These are phyloP conservation scores for Fusarium annulatum DNA, from an alignment of 2,329 filamentous ascomycete genomes.

Conservation along the genomic window DNA sequence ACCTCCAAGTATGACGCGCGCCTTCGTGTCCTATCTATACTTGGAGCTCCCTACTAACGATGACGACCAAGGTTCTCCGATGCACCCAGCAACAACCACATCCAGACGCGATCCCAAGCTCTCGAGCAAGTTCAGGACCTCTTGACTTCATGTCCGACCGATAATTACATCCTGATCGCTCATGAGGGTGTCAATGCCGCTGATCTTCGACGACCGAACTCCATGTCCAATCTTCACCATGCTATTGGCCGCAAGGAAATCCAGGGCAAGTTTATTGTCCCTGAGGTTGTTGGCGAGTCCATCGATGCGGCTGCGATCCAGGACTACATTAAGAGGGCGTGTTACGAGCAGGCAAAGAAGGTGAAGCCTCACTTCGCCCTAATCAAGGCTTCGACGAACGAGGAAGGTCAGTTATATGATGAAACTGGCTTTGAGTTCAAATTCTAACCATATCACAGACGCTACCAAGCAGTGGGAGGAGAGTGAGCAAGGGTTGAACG, in stretches of 20 bases:
- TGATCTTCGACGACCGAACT: conserved; percentile 68
- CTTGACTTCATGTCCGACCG: conserved; percentile 76
- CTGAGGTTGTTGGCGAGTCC: conserved; percentile 67
- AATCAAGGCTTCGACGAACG: conserved; percentile 55
- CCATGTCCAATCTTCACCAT: conserved; percentile 64
- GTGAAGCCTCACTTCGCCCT: conserved; percentile 54
- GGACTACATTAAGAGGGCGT: conserved; percentile 59
- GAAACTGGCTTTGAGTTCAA: not conserved
- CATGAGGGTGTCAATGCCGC: conserved; percentile 78
- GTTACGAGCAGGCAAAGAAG: conserved; percentile 53
- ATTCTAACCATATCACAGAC: conserved; percentile 22
- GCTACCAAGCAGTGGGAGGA: conserved; percentile 12
- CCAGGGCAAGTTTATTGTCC: conserved; percentile 58
- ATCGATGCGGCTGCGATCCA: conserved; percentile 55
- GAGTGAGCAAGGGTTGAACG: conserved; percentile 36
- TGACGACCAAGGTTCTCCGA: conserved; percentile 49
- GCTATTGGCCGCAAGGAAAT: conserved; percentile 52
- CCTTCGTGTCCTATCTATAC: conserved; percentile 9
- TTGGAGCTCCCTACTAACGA: conserved; percentile 39
- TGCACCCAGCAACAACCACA: conserved; percentile 52
- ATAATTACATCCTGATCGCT: conserved; percentile 80
- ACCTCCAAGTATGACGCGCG: conserved; percentile 75
- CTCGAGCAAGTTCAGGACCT: conserved; percentile 58
- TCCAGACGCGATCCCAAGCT: conserved; percentile 62
- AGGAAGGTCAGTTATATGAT: conserved; percentile 55